Conservation (phyloP, 2,329 filamentous ascomycete genomes). For the Ascosphaera acerosa region DNA sequence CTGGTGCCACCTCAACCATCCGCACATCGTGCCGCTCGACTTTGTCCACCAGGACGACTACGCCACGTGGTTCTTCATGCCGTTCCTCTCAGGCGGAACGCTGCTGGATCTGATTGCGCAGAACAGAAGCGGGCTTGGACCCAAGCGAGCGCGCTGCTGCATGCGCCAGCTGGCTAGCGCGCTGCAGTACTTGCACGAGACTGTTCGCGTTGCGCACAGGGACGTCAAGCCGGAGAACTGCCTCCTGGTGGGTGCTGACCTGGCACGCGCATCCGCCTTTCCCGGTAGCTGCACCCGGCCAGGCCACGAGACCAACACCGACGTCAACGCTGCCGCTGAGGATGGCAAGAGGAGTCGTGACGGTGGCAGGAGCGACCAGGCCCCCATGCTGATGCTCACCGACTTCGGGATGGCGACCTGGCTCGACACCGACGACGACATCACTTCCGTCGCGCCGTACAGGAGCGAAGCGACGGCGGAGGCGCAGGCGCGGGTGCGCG, state of each 20-base stretch:
- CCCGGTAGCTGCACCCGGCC: too few species aligned
- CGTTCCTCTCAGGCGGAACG: constrained; percentile 36
- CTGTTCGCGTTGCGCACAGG: constrained; percentile 38
- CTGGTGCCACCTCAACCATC: constrained; percentile 39
- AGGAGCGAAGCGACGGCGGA: constrained; percentile 21
- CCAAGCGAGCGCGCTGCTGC: constrained; percentile 31
- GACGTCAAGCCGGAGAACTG: constrained; percentile 47
- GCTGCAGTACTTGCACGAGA: constrained; percentile 40
- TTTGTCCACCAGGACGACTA: constrained; percentile 40
- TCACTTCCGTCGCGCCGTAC: constrained; percentile 25
- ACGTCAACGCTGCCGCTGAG: constrained; percentile 25
- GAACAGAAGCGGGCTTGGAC: constrained; percentile 26
- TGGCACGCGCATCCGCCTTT: too few species aligned
- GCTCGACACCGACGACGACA: constrained; percentile 29
- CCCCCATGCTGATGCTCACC: constrained; percentile 33
- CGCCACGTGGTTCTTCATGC: constrained; percentile 44
- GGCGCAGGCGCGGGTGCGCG: too few species aligned
- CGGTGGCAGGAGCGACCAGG: constrained; percentile 16
- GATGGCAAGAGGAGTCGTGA: constrained; percentile 21
- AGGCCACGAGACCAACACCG: not conserved
- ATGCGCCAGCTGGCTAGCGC: constrained; percentile 37
- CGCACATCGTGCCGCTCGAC: constrained; percentile 34
- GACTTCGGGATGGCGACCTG: constrained; percentile 48
- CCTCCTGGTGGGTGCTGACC: too few species aligned
- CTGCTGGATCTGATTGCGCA: constrained; percentile 36